Conservation (phyloP, 805 yeast genomes). For the Suhomyces kilbournensis region DNA sequence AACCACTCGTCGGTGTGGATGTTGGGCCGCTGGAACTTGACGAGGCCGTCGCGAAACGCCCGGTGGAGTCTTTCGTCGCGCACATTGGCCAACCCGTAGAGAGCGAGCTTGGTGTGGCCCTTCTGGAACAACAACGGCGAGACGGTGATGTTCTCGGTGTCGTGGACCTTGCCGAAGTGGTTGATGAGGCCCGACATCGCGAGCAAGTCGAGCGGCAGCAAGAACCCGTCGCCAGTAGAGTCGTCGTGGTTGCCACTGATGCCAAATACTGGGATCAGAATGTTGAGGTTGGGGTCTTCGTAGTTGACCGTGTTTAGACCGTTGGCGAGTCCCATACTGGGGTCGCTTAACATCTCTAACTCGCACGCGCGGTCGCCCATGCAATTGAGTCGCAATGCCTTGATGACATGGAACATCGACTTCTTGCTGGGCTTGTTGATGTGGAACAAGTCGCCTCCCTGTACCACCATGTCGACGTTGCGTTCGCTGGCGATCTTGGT, state of each 20-base stretch:
- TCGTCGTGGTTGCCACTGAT: conserved; percentile 97
- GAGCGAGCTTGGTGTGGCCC: conserved; percentile 76
- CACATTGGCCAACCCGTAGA: conserved; percentile 85
- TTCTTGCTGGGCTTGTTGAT: conserved; percentile 85
- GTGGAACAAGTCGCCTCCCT: conserved; percentile 93
- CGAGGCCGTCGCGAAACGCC: conserved; percentile 76
- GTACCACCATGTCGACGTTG: conserved; percentile 84
- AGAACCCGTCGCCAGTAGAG: conserved; percentile 79
- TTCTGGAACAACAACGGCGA: conserved; percentile 79
- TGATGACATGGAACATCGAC: conserved; percentile 78
- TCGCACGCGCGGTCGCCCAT: conserved; percentile 87
- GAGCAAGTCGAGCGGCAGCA: conserved; percentile 83
- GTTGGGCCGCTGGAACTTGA: conserved; percentile 72
- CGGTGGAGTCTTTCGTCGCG: conserved; percentile 85
- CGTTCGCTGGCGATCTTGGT: conserved; percentile 62
- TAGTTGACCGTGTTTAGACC: conserved; percentile 75
- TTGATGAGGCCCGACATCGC: conserved; percentile 80
- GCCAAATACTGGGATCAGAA: conserved; percentile 86
- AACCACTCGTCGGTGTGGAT: conserved; percentile 67
- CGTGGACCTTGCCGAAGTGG: conserved; percentile 80
- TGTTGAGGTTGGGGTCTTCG: conserved; percentile 86
- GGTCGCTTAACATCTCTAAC: conserved; percentile 78
- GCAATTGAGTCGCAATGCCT: conserved; percentile 65
- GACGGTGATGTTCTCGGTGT: conserved; percentile 70
- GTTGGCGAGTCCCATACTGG: conserved; percentile 55